Conservation (phyloP, 176 grass and related monocot species). For the Eragrostis nindensis region DNA sequence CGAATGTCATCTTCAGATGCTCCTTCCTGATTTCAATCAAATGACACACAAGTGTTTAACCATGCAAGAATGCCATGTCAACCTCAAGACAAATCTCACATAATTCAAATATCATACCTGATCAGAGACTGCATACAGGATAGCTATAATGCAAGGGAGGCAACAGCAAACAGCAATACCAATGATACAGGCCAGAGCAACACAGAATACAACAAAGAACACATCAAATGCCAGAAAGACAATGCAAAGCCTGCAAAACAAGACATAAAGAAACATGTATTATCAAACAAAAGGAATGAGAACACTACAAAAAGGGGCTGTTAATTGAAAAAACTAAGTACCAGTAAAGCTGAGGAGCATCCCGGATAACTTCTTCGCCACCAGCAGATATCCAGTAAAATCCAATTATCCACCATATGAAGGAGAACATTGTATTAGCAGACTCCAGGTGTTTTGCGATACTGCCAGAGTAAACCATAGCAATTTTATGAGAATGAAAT, state of each 20-base stretch:
- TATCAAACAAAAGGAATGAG: conserved; percentile 20
- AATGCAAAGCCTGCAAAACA: conserved; percentile 74
- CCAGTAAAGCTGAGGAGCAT: conserved; percentile 88
- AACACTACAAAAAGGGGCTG: background rate
- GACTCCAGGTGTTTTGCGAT: conserved; percentile 79
- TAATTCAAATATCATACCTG: conserved; percentile 63
- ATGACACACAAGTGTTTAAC: conserved; percentile 24
- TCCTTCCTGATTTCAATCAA: conserved; percentile 69
- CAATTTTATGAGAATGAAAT: conserved; percentile 25
- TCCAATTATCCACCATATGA: conserved; percentile 93
- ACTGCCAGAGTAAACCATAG: conserved; percentile 50
- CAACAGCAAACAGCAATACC: conserved; percentile 97
- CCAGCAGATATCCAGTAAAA: conserved; percentile 92
- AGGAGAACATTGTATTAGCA: conserved; percentile 89
- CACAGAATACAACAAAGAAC: conserved; percentile 93
- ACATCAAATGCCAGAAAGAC: conserved; percentile 95
- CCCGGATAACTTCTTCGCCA: conserved; percentile 62
- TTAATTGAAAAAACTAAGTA: conserved; percentile 29
- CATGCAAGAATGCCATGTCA: background rate
- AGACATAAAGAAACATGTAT: conserved; percentile 25
- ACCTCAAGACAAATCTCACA: background rate
- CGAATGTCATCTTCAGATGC: conserved; percentile 90
- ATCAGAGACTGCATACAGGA: conserved; percentile 83
- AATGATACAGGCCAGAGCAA: conserved; percentile 87
- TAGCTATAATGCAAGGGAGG: conserved; percentile 94